Percentiles rank a stretch among this genome's conserved stretches.
These are phyloP conservation scores for Trichoderma arundinaceum DNA, from an alignment of 2,329 filamentous ascomycete species.

Conservation along the genomic window DNA sequence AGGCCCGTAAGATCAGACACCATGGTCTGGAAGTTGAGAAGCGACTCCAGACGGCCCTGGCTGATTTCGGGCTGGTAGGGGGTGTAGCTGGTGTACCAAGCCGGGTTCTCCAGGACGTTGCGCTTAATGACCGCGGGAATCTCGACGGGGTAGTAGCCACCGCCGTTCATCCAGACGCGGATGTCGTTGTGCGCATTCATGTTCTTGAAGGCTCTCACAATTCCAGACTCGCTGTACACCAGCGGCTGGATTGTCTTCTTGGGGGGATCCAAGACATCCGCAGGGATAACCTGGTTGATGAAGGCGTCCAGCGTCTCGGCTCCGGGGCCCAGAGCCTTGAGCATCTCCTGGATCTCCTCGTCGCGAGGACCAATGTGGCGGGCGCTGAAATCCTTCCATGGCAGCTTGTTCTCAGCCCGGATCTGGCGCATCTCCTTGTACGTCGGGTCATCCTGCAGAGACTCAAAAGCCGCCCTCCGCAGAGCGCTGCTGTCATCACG, in stretches of 20 bases:
- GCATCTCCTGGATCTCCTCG: constrained; percentile 75
- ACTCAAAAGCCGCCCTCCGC: constrained; percentile 31
- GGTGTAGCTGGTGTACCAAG: constrained; percentile 98
- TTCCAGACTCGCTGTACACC: constrained; percentile 54
- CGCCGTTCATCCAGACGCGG: constrained; percentile 76
- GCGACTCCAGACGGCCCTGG: constrained; percentile 87
- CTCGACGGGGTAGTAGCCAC: constrained; percentile 86
- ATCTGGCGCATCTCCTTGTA: constrained; percentile 38
- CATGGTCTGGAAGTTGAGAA: constrained; percentile 95
- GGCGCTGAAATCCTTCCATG: constrained; percentile 63
- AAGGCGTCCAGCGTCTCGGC: constrained; percentile 79
- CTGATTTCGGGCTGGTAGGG: constrained; percentile 98
- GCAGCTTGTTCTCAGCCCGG: constrained; percentile 34
- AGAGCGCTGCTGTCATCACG: constrained; percentile 1
- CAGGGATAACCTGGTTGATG: constrained; percentile 80
- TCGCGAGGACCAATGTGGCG: constrained; percentile 87
- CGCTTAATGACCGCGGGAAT: constrained; percentile 89
- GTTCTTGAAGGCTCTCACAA: constrained; percentile 44
- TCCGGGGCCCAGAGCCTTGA: constrained; percentile 77
- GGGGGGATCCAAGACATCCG: constrained; percentile 65
- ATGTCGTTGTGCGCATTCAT: constrained; percentile 47
- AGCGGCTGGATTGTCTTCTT: constrained; percentile 52
- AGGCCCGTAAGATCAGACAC: constrained; percentile 86
- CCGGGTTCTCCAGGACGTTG: constrained; percentile 90
- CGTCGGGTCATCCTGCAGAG: constrained; percentile 35